These are phyloP conservation scores for Gaillardinia entomophila DNA, from an alignment of 805 yeast species.

Conservation along the genomic window DNA sequence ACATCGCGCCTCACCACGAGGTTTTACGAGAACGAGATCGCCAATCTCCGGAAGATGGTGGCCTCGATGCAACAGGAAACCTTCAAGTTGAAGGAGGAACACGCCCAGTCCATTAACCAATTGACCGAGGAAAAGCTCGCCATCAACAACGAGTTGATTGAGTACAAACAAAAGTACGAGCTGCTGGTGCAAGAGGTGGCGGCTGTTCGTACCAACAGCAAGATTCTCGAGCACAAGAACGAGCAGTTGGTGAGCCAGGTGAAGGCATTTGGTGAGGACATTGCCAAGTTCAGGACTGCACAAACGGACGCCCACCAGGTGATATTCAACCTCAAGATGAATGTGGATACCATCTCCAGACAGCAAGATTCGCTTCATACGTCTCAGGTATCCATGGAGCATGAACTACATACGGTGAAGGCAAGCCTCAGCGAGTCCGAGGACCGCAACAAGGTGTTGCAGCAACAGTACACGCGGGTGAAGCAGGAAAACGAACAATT, in stretches of 20 bases:
- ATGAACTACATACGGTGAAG: background rate
- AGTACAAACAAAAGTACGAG: background rate
- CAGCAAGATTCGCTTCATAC: background rate
- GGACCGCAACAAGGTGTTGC: background rate
- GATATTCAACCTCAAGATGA: background rate
- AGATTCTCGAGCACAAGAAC: background rate
- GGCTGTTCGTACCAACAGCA: background rate
- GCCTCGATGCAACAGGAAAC: constrained; percentile 7
- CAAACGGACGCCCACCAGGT: background rate
- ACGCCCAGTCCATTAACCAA: constrained; percentile 1
- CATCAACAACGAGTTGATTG: background rate
- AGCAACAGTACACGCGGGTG: too few species aligned
- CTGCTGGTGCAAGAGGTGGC: background rate
- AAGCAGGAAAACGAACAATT: too few species aligned
- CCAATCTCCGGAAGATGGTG: constrained; percentile 6
- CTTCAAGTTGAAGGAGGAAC: constrained; percentile 7
- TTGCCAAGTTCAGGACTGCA: background rate
- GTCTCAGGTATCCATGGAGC: background rate
- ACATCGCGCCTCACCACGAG: background rate
- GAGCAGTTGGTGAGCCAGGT: background rate
- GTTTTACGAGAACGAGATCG: constrained; percentile 2
- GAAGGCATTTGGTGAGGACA: background rate
- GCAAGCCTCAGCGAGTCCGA: background rate
- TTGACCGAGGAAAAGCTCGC: constrained; percentile 1
- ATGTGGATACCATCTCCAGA: background rate